Percentiles rank a stretch among this genome's conserved stretches.
Conservation (phyloP, 495 filamentous ascomycete species). For the Copromyces sp. region DNA sequence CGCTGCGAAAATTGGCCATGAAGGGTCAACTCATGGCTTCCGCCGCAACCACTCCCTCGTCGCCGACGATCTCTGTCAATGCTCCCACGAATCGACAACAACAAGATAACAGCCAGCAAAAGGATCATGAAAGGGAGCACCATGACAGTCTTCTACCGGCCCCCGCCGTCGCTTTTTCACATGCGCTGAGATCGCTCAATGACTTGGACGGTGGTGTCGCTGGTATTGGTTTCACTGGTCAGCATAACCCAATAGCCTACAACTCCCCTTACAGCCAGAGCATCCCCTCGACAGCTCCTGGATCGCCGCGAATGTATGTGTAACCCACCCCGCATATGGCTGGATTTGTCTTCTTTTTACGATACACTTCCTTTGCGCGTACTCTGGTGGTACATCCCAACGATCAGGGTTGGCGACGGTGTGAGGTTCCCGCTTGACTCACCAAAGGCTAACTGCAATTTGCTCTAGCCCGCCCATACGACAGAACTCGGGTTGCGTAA, state of each 20-base stretch:
- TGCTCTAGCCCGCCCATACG: conserved; percentile 39
- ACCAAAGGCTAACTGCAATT: conserved; percentile 11
- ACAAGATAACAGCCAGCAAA: background rate
- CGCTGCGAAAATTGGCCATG: conserved; percentile 43
- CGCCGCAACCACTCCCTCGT: conserved; percentile 20
- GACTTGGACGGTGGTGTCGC: conserved; percentile 11
- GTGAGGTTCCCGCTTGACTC: background rate
- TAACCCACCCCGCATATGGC: background rate
- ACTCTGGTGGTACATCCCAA: background rate
- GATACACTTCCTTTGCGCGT: background rate
- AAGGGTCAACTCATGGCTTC: conserved; percentile 29
- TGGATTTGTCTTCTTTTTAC: background rate
- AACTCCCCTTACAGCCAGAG: conserved; percentile 40
- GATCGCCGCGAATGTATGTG: conserved; percentile 44
- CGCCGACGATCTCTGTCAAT: conserved; percentile 17
- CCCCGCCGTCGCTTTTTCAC: conserved; percentile 18
- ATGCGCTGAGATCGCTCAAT: conserved; percentile 28
- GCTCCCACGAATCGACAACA: conserved; percentile 1
- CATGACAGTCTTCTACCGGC: conserved; percentile 17
- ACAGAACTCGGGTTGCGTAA: conserved; percentile 51
- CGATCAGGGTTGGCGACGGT: background rate
- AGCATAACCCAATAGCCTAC: conserved; percentile 18
- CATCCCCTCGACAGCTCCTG: conserved; percentile 42
- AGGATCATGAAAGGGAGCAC: background rate
- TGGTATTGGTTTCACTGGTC: conserved; percentile 13